These are phyloP conservation scores for Pestalotiopsis sp. DNA, from an alignment of 2,329 filamentous ascomycete genomes.

Conservation along the genomic window DNA sequence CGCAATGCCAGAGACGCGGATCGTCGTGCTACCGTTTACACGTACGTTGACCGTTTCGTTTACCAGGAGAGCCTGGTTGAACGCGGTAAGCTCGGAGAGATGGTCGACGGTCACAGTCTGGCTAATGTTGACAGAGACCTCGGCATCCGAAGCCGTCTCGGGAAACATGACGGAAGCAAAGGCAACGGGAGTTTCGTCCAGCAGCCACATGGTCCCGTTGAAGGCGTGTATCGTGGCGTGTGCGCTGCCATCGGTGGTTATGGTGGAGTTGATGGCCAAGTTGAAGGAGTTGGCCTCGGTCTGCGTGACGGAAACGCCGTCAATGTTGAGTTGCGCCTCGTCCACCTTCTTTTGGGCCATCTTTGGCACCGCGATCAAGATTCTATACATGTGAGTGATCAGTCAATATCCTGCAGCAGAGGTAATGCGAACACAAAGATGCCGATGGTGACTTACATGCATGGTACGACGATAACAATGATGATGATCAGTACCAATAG, in stretches of 20 bases:
- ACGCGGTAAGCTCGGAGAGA: conserved; percentile 51
- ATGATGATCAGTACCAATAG: conserved; percentile 53
- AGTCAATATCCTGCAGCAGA: neutral
- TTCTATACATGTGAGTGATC: conserved; percentile 36
- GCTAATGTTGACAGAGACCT: conserved; percentile 54
- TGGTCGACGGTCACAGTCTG: conserved; percentile 51
- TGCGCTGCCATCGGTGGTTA: conserved; percentile 52
- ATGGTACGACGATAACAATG: conserved; percentile 56
- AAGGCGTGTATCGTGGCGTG: conserved; percentile 55
- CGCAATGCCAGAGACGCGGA: conserved; percentile 52
- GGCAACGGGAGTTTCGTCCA: conserved; percentile 48
- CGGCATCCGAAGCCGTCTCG: conserved; percentile 48
- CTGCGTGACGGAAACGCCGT: conserved; percentile 52
- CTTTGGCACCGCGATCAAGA: conserved; percentile 58
- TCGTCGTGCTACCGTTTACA: conserved; percentile 53
- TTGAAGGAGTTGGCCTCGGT: conserved; percentile 46
- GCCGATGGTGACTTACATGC: conserved; percentile 54
- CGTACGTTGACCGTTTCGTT: conserved; percentile 53
- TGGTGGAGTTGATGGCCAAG: conserved; percentile 59
- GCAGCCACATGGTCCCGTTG: conserved; percentile 56
- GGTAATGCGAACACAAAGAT: neutral
- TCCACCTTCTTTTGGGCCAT: conserved; percentile 61
- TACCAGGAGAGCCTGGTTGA: conserved; percentile 57
- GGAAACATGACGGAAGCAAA: conserved; percentile 58
- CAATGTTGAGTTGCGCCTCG: conserved; percentile 52